Base-by-base conservation (phyloP, 2,329 filamentous ascomycete genomes). In the Raffaelea arxii region DNA sequence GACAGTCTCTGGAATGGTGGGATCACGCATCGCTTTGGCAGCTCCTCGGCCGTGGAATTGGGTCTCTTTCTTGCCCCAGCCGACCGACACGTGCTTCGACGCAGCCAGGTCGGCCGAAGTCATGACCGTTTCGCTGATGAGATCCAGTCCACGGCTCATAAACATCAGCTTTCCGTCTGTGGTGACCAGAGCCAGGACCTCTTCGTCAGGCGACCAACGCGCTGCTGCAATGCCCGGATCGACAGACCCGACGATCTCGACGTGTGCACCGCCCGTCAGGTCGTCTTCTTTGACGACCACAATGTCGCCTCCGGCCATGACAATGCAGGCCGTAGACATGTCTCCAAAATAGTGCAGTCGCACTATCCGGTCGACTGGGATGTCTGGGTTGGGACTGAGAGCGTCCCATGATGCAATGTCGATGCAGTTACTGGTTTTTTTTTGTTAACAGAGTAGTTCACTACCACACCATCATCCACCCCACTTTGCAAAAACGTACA, bases 1-100 rank as follows among this genome's bases (percentile, higher is more conserved):
- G 18, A 96, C 77, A 60, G 83, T 86, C 62, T 97, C 90, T 0
- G 92, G 92, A 54, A 98, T 86, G 10, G 92, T 98, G 16, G 92
- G 92, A 63, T 98, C 92, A 46, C 87, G 78, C 53, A 97, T 70
- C 19, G 89, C 89, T 66, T 80, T 81, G 48, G 90, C 91, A 46
- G 90, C 91, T 51, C 90, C 80, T 58, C 86, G 88, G 43, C 92
- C 92, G 59, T 96, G 86, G 63, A 98, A 98, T 62, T 98, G 92
- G 0, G 92, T 98, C 66, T 98, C 92, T 61, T 86, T 88, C 70
- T 97, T 97, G 49, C 92, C 92, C 92, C 92, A 98, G 43, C 92
- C 92, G 21, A 98, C 91, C 19, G 89, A 94, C 48, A 96, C 92
- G 69, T 96, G 90, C 62, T 84, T 92, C 23, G 85, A 97, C n/a